These are phyloP conservation scores for Fusarium heterosporum DNA, from an alignment of 2,329 filamentous ascomycete species.

Conservation along the genomic window DNA sequence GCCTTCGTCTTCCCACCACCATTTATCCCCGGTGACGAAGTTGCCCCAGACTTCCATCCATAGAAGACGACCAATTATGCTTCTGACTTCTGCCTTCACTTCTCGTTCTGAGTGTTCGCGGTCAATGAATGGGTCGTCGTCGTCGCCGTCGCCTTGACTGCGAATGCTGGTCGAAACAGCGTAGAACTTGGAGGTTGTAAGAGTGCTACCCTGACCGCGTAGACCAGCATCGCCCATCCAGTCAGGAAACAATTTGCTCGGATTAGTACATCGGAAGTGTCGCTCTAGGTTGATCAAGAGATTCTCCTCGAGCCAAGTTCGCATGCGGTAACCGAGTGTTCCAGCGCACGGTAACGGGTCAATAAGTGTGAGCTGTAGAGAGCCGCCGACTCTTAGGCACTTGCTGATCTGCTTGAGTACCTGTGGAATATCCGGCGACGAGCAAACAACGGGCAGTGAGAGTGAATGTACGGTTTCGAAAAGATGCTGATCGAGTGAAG, in stretches of 20 bases:
- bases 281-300: constrained; percentile 69
- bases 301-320: constrained; percentile 71
- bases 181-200: constrained; percentile 62
- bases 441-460: constrained; percentile 66
- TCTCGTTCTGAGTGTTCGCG: constrained; percentile 45
- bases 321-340: constrained; percentile 68
- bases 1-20: constrained; percentile 72
- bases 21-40: constrained; percentile 61
- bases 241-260: constrained; percentile 66
- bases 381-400: constrained; percentile 65
- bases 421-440: constrained; percentile 66
- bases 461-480: constrained; percentile 66
- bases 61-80: constrained; percentile 65
- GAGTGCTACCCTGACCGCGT: constrained; percentile 59
- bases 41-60: constrained; percentile 72
- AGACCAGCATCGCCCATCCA: constrained; percentile 70
- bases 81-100: constrained; percentile 61
- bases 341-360: constrained; percentile 69
- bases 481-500: constrained; percentile 55
- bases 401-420: constrained; percentile 68
- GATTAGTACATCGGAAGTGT: constrained; percentile 69
- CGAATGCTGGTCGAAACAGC: constrained; percentile 54
- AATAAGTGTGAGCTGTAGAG: constrained; percentile 70
- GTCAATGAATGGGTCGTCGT: constrained; percentile 44
- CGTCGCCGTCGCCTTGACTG: constrained; percentile 32